Evolutionary conservation across 306 rosid genomes (phyloP).

Genomic region (Nissolia schottii): DNA sequence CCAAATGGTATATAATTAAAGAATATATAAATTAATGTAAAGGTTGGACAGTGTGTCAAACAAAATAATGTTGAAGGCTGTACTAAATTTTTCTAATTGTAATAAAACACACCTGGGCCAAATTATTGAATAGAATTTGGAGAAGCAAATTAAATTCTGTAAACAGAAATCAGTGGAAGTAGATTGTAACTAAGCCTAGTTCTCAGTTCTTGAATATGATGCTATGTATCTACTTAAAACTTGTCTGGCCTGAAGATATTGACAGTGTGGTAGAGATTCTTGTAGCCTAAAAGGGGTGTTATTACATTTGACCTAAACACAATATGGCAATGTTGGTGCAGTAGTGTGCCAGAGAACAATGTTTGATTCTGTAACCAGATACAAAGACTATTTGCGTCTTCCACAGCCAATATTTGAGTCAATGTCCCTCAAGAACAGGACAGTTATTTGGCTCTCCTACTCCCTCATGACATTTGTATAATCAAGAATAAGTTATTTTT

Average conservation of each 20-base stretch:
- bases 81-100: background rate
- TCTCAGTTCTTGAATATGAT: background rate
- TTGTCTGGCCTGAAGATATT: background rate
- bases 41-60: background rate
- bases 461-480: background rate
- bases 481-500: background rate
- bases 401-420: conserved; percentile 19
- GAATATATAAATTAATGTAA: no score
- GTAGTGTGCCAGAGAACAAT: conserved; percentile 21
- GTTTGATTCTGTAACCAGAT: conserved; percentile 35
- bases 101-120: background rate
- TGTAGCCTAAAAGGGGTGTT: background rate
- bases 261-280: background rate
- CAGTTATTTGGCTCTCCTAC: background rate
- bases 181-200: background rate
- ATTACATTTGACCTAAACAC: background rate
- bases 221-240: background rate
- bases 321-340: background rate
- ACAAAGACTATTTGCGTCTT: conserved; percentile 2
- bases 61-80: background rate
- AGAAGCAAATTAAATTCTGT: background rate
- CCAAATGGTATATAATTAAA: no score
- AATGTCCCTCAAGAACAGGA: conserved; percentile 24
- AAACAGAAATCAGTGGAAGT: background rate
- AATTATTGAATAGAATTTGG: background rate